Evolutionary conservation across 768 basidiomycete genomes (phyloP).

Genomic region (Boletus rubroflammeus): DNA sequence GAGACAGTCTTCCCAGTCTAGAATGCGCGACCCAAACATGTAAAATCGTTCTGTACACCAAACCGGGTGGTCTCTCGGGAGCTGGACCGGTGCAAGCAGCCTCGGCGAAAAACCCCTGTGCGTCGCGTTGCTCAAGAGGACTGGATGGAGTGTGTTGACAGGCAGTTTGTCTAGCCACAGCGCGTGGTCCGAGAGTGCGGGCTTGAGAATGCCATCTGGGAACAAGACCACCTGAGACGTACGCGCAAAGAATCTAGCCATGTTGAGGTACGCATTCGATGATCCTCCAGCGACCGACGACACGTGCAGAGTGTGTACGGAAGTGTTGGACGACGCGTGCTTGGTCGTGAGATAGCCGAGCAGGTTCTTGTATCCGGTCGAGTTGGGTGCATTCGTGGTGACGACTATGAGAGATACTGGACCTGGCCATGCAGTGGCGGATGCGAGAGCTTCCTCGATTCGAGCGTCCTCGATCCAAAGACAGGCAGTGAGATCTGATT

Average conservation of each 20-base stretch:
- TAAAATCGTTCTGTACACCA: constrained; percentile 66
- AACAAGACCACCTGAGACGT: constrained; percentile 49
- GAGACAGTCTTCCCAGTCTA: constrained; percentile 63
- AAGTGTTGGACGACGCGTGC: constrained; percentile 27
- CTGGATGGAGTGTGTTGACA: constrained; percentile 16
- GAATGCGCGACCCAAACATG: constrained; percentile 38
- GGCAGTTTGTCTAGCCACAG: constrained; percentile 15
- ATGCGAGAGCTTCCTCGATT: constrained; percentile 33
- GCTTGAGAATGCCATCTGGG: constrained; percentile 40
- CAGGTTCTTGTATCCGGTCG: constrained; percentile 22
- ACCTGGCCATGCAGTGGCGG: constrained; percentile 45
- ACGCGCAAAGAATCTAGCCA: constrained; percentile 57
- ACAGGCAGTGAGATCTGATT: constrained; percentile 42
- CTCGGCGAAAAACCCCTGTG: constrained; percentile 38
- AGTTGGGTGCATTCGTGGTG: constrained; percentile 33
- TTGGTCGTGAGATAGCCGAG: constrained; percentile 8
- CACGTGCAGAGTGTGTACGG: constrained; percentile 47
- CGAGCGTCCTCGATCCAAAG: constrained; percentile 42
- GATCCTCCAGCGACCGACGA: constrained; percentile 33
- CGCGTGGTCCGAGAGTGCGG: constrained; percentile 16
- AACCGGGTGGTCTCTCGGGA: constrained; percentile 40
- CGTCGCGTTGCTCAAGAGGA: constrained; percentile 29
- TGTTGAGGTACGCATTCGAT: constrained; percentile 56
- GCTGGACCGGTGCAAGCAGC: constrained; percentile 43
- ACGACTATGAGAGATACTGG: constrained; percentile 49